Evolutionary conservation across 1,139 yeast genomes (phyloP).

Genomic region (Candida tropicalis): DNA sequence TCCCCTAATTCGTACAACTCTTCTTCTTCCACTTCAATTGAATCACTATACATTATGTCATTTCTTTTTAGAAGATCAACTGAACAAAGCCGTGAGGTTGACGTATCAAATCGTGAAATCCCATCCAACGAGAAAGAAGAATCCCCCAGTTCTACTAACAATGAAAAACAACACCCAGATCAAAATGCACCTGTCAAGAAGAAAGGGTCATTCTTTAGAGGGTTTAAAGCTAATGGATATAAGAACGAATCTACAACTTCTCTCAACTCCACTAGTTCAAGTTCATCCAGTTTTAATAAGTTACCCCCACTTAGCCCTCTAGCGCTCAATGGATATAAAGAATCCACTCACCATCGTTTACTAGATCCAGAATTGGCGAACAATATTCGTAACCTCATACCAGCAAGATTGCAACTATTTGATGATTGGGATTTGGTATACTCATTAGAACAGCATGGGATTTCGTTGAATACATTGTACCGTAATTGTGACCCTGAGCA

Average conservation of each 20-base stretch:
- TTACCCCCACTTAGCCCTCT: conserved; percentile 41
- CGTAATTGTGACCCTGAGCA: conserved; percentile 36
- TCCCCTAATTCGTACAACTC: no score
- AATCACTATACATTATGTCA: conserved; percentile 12
- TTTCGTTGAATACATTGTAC: conserved; percentile 77
- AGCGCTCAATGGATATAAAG: conserved; percentile 54
- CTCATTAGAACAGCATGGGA: conserved; percentile 89
- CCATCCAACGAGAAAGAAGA: conserved; percentile 6
- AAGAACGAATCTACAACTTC: conserved; percentile 12
- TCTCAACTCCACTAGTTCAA: conserved; percentile 5
- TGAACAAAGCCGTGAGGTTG: conserved; percentile 48
- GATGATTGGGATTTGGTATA: conserved; percentile 79
- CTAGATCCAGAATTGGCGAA: conserved; percentile 65
- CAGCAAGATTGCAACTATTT: conserved; percentile 75
- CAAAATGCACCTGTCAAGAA: conserved; percentile 8
- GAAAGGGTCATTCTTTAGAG: conserved; percentile 15
- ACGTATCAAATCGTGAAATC: conserved; percentile 1
- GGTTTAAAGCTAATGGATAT: conserved; percentile 13
- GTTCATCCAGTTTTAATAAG: conserved; percentile 6
- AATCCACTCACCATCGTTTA: conserved; percentile 57
- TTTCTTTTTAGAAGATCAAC: conserved; percentile 14
- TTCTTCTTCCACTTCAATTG: no score
- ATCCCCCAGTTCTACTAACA: neutral
- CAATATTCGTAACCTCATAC: conserved; percentile 71
- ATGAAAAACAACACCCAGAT: conserved; percentile 8